Conservation (phyloP, 805 yeast species). For the Yarrowia yakushimensis region DNA sequence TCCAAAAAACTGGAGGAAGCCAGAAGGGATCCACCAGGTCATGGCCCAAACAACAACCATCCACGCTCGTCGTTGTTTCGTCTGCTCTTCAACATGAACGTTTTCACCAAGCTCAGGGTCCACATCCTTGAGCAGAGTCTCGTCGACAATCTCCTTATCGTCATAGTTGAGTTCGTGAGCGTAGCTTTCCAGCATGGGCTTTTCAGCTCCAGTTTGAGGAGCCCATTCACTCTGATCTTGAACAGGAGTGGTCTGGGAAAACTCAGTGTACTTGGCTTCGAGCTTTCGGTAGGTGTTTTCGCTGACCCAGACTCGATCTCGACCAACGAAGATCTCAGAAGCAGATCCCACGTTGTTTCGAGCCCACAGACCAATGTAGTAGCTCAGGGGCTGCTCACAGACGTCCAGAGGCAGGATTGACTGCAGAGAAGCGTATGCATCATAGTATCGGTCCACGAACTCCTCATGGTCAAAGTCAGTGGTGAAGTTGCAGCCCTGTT, state of each 20-base stretch:
- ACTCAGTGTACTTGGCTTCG: constrained; percentile 31
- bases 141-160: constrained; percentile 12
- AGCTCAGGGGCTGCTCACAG: constrained; percentile 28
- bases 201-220: neutral
- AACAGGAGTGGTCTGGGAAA: constrained; percentile 22
- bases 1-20: constrained; percentile 35
- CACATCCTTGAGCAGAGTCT: constrained; percentile 41
- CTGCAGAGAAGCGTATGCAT: constrained; percentile 9
- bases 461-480: constrained; percentile 25
- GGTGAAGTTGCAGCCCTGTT: constrained; percentile 11
- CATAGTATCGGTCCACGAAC: constrained; percentile 17
- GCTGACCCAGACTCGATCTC: constrained; percentile 40
- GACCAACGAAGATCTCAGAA: constrained; percentile 39
- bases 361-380: constrained; percentile 39
- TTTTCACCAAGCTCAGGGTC: constrained; percentile 60
- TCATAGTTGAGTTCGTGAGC: neutral
- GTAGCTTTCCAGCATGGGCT: neutral
- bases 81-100: constrained; percentile 36
- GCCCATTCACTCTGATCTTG: constrained; percentile 20
- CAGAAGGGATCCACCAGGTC: constrained; percentile 44
- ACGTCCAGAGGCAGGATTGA: constrained; percentile 35
- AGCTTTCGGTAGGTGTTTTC: constrained; percentile 41
- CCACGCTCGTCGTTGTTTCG: constrained; percentile 40
- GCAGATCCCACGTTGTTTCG: constrained; percentile 36
- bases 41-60: constrained; percentile 39